Evolutionary conservation across 2,329 filamentous ascomycete genomes (phyloP).

Genomic region (Cladosporium oxysporum): DNA sequence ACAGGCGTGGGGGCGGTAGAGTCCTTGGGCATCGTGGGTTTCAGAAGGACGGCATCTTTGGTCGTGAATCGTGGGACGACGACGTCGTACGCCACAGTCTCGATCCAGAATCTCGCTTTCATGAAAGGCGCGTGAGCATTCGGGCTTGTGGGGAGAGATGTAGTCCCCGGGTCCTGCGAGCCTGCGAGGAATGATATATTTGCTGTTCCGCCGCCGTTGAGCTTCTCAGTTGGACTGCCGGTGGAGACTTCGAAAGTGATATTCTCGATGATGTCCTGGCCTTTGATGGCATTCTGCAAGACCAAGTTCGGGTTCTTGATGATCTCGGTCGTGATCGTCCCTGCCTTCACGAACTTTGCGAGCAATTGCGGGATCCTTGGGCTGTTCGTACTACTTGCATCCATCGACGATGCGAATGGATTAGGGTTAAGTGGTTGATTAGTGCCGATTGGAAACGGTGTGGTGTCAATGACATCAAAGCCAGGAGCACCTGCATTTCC

Average conservation of each 20-base stretch:
- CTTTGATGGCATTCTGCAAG: slow-evolving; percentile 34
- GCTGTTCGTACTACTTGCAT: neutral
- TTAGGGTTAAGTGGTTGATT: neutral
- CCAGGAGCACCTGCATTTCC: neutral
- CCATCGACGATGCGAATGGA: neutral
- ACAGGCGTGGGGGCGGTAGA: slow-evolving; percentile 22
- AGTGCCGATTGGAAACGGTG: slow-evolving; percentile 6
- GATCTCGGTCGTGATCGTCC: slow-evolving; percentile 24
- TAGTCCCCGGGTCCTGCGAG: neutral
- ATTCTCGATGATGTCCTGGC: slow-evolving; percentile 33
- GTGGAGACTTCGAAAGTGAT: slow-evolving; percentile 37
- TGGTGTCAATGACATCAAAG: neutral
- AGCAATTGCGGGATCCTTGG: slow-evolving; percentile 8
- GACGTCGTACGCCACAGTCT: slow-evolving; percentile 30
- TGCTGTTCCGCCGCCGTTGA: slow-evolving; percentile 37
- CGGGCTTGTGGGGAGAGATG: slow-evolving; percentile 19
- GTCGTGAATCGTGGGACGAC: slow-evolving; percentile 10
- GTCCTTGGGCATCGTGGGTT: slow-evolving; percentile 7
- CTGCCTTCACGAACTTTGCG: neutral
- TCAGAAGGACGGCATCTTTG: slow-evolving; percentile 24
- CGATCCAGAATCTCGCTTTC: slow-evolving; percentile 38
- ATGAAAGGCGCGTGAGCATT: slow-evolving; percentile 34
- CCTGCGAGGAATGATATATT: slow-evolving; percentile 37
- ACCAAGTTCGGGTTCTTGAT: slow-evolving; percentile 36
- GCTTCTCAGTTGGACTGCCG: neutral